Percentiles rank a stretch among this genome's conserved stretches.
These are phyloP conservation scores for Metschnikowia gruessii DNA, from an alignment of 805 yeast genomes.

Conservation along the genomic window DNA sequence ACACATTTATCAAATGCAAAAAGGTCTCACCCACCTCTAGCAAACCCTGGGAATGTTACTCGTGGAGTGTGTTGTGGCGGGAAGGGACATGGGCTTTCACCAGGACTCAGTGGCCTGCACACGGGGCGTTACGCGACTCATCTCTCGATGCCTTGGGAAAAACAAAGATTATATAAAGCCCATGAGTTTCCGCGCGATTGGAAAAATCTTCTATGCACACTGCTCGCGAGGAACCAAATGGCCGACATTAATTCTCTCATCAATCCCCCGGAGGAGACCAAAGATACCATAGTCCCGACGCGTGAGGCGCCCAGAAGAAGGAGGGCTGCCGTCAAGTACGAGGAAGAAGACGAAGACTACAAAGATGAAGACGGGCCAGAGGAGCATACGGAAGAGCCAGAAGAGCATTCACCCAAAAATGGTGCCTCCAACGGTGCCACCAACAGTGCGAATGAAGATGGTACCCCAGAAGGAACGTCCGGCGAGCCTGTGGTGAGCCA, in stretches of 20 bases:
- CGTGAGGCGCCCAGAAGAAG: neutral
- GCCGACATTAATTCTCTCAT: conserved; percentile 28
- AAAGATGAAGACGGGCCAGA: conserved; percentile 6
- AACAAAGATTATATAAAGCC: conserved; percentile 18
- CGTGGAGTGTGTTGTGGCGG: neutral
- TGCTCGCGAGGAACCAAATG: conserved; percentile 15
- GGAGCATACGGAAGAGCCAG: neutral
- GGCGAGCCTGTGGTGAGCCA: conserved; percentile 25
- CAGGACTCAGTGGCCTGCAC: conserved; percentile 1
- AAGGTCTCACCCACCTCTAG: too few species aligned
- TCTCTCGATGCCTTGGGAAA: conserved; percentile 7
- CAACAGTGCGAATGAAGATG: too few species aligned
- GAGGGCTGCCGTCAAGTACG: conserved; percentile 2
- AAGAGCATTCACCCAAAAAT: too few species aligned
- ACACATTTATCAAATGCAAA: too few species aligned
- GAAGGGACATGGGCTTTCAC: neutral
- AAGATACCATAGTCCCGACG: conserved; percentile 4
- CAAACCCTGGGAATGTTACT: too few species aligned
- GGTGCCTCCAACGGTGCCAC: too few species aligned
- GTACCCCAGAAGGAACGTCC: neutral
- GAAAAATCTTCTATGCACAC: conserved; percentile 18
- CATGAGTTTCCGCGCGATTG: conserved; percentile 10
- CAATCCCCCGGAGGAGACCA: conserved; percentile 26
- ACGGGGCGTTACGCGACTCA: conserved; percentile 2
- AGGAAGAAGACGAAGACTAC: conserved; percentile 5